These are phyloP conservation scores for Posidonia oceanica DNA, from an alignment of 116 monocot genomes.

Conservation along the genomic window DNA sequence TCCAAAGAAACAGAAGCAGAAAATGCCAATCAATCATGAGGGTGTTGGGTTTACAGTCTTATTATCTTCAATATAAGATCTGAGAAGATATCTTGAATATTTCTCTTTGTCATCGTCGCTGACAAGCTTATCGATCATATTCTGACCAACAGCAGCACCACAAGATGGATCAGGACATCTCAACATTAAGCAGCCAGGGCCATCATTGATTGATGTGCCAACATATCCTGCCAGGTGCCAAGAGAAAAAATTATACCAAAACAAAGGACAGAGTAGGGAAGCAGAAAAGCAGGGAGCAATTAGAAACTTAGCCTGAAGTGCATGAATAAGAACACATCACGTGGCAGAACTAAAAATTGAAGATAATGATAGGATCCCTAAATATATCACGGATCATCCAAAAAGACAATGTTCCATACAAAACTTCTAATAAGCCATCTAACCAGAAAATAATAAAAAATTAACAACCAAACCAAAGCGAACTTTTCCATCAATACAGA, in stretches of 20 bases:
- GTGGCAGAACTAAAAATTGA: too few species aligned
- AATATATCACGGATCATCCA: too few species aligned
- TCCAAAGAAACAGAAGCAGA: background rate
- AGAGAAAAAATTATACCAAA: background rate
- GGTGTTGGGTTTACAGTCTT: slow-evolving; percentile 39
- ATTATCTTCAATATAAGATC: slow-evolving; percentile 83
- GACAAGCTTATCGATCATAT: slow-evolving; percentile 56
- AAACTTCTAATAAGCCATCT: too few species aligned
- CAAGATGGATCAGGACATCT: slow-evolving; percentile 92
- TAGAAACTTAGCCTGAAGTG: background rate
- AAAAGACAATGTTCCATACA: too few species aligned
- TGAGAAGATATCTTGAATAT: slow-evolving; percentile 59
- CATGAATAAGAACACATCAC: too few species aligned
- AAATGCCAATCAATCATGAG: slow-evolving; percentile 1
- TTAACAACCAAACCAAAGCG: too few species aligned
- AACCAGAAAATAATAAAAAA: too few species aligned
- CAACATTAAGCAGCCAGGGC: slow-evolving; percentile 72
- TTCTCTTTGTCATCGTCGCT: slow-evolving; percentile 56
- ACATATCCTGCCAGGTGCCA: slow-evolving; percentile 47
- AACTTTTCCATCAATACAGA: too few species aligned
- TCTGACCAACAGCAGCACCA: slow-evolving; percentile 58
- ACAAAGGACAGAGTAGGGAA: background rate
- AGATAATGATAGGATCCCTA: too few species aligned
- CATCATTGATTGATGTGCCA: slow-evolving; percentile 61
- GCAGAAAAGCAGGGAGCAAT: background rate